Evolutionary conservation across 176 grass and related monocot species (phyloP).

Genomic region (Typha latifolia): DNA sequence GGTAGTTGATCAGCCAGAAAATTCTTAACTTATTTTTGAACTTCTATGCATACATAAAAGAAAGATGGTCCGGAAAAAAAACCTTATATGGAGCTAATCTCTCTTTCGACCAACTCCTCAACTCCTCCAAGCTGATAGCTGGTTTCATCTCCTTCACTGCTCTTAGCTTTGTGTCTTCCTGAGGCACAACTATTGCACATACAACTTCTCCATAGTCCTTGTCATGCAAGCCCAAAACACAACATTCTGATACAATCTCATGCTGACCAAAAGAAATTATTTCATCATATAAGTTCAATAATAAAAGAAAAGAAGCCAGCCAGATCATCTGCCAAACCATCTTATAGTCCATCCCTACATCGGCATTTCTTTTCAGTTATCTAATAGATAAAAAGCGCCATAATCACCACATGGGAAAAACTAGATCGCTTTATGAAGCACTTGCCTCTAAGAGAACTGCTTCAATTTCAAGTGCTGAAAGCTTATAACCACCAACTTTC

Average conservation of each 20-base stretch:
- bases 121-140: constrained; percentile 55
- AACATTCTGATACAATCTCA: constrained; percentile 57
- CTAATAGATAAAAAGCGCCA: too few species aligned
- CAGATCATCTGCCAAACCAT: too few species aligned
- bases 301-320: not conserved
- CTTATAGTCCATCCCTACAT: too few species aligned
- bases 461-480: constrained; percentile 95
- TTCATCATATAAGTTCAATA: constrained; percentile 13
- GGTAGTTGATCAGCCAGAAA: constrained; percentile 1
- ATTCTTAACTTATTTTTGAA: not conserved
- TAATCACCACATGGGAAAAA: not conserved
- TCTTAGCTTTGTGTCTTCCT: constrained; percentile 41
- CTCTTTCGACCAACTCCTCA: constrained; percentile 74
- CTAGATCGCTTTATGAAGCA: constrained; percentile 1
- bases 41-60: not conserved
- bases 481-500: constrained; percentile 97
- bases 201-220: constrained; percentile 84
- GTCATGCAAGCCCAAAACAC: constrained; percentile 71
- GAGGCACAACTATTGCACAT: constrained; percentile 70
- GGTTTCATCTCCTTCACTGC: constrained; percentile 42
- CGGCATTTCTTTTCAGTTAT: too few species aligned
- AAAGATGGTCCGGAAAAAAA: constrained; percentile 13
- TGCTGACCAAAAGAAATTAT: constrained; percentile 33
- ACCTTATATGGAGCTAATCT: constrained; percentile 99
- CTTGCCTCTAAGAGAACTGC: constrained; percentile 76